Percentiles rank a stretch among this genome's conserved stretches.
phyloP scores from a whole-genome alignment of 768 basidiomycete genomes.

The Leccinum rimulosum region DNA sequence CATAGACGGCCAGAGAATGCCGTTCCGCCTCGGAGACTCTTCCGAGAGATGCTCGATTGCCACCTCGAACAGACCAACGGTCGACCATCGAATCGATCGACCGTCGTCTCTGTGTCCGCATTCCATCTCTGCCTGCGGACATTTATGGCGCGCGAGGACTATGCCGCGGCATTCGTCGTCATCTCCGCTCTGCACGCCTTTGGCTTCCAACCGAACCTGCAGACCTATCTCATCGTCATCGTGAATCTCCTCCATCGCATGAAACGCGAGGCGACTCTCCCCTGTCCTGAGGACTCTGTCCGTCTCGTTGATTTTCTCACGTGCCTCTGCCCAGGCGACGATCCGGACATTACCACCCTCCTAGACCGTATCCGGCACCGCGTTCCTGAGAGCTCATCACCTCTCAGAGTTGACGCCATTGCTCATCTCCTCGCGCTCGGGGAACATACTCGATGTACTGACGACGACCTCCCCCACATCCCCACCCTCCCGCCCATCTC shows the following conservation, averaged over 20 bases:
- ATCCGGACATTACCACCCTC: conserved; percentile 14
- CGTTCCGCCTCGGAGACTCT: conserved; percentile 41
- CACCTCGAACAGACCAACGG: conserved; percentile 25
- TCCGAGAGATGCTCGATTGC: conserved; percentile 42
- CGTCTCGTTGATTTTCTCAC: conserved; percentile 26
- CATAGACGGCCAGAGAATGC: conserved; percentile 20
- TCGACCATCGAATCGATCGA: conserved; percentile 17
- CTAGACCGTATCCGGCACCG: conserved; percentile 11
- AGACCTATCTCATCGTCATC: conserved; percentile 41
- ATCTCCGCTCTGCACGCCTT: conserved; percentile 33
- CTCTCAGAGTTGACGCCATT: conserved; percentile 15
- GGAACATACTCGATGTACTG: background rate
- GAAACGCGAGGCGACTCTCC: conserved; percentile 18
- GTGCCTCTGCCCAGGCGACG: conserved; percentile 21
- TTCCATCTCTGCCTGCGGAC: conserved; percentile 44
- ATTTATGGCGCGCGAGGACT: conserved; percentile 45
- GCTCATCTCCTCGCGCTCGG: conserved; percentile 24
- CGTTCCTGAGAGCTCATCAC: conserved; percentile 2
- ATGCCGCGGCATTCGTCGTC: conserved; percentile 43
- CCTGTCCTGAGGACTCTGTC: conserved; percentile 4
- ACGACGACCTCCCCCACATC: conserved; percentile 4
- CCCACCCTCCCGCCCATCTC: background rate
- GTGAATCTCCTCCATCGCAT: conserved; percentile 37
- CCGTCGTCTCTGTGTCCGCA: conserved; percentile 32
- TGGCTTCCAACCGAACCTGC: conserved; percentile 32